These are phyloP conservation scores for Chlorella ohadii DNA, from an alignment of 139 green algal species.

Conservation along the genomic window DNA sequence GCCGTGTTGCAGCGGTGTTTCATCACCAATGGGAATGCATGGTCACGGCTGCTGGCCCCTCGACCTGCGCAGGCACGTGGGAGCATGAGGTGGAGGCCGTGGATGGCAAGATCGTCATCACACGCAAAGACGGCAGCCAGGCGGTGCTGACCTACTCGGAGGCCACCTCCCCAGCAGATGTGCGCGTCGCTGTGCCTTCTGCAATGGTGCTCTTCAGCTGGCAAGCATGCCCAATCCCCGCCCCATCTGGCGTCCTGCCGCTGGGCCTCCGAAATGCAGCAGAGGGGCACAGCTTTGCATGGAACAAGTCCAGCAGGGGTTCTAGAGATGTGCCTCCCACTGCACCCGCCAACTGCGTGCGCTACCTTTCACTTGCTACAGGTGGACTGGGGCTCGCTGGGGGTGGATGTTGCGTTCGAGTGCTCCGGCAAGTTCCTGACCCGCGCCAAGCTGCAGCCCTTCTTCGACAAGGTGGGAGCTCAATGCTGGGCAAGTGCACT, in stretches of 20 bases:
- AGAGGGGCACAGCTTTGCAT: background rate
- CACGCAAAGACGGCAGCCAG: constrained; percentile 37
- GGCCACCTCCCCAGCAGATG: constrained; percentile 41
- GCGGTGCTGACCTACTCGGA: constrained; percentile 58
- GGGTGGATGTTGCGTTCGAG: constrained; percentile 70
- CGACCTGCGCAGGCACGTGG: constrained; percentile 53
- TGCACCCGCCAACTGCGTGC: too few species aligned
- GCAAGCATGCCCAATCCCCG: too few species aligned
- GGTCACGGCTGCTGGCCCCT: too few species aligned
- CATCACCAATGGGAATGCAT: too few species aligned
- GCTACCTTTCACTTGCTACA: constrained; percentile 17
- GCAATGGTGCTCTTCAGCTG: background rate
- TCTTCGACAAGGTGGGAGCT: constrained; percentile 63
- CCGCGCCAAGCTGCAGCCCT: constrained; percentile 62
- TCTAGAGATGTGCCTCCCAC: too few species aligned
- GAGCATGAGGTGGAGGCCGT: constrained; percentile 53
- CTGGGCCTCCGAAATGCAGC: background rate
- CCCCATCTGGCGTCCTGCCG: background rate
- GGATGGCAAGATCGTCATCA: constrained; percentile 61
- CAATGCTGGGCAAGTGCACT: constrained; percentile 44
- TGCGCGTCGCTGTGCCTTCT: background rate
- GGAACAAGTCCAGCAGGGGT: too few species aligned
- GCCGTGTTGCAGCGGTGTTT: too few species aligned
- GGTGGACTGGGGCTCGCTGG: constrained; percentile 42
- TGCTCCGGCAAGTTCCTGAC: constrained; percentile 80